Evolutionary conservation across 2,329 filamentous ascomycete species (phyloP), one percentile per base, ranked within the genome.

Genomic region (Pyrenochaeta sp.): DNA sequence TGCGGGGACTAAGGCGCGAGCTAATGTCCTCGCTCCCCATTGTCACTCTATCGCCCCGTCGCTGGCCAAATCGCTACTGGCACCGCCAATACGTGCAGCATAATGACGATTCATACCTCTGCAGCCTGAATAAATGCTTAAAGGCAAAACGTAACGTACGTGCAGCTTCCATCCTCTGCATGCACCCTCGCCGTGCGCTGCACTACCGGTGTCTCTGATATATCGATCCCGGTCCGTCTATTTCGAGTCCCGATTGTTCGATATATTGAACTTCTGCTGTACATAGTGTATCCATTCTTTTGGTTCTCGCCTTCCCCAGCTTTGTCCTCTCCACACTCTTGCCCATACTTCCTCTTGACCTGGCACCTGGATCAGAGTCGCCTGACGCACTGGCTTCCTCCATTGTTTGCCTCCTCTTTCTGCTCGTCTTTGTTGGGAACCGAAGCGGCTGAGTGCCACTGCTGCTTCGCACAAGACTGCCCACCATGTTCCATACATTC

Each of bases 401-500:
- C 35, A 18, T 24, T 24, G 21, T n/a, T n/a, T n/a, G n/a, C n/a
- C 20, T 41, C 31, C 9, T 48, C 28, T 27, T 34, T 36, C 27
- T 10, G 29, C 27, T 31, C 21, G 36, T 26, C 34, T 15, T 40
- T 22, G 14, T 43, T 26, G n/a, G n/a, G n/a, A n/a, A n/a, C n/a
- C n/a, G n/a, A n/a, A n/a, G n/a, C n/a, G n/a, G n/a, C n/a, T n/a
- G n/a, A n/a, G n/a, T n/a, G n/a, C n/a, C n/a, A n/a, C n/a, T n/a
- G n/a, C n/a, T n/a, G 19, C 27, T 22, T 30, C 26, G 20, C 23
- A 36, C 32, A 35, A 29, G 28, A 15, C 35, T 43, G 9, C 38
- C 4, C 41, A 50, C 27, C 53, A 76, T 76, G 74, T 77, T 74
- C 52, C 73, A 76, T 54, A 76, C 74, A 5, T 77, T 77, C 45